phyloP scores from a whole-genome alignment of 2,329 filamentous ascomycete species.

The Lachnellula hyalina region DNA sequence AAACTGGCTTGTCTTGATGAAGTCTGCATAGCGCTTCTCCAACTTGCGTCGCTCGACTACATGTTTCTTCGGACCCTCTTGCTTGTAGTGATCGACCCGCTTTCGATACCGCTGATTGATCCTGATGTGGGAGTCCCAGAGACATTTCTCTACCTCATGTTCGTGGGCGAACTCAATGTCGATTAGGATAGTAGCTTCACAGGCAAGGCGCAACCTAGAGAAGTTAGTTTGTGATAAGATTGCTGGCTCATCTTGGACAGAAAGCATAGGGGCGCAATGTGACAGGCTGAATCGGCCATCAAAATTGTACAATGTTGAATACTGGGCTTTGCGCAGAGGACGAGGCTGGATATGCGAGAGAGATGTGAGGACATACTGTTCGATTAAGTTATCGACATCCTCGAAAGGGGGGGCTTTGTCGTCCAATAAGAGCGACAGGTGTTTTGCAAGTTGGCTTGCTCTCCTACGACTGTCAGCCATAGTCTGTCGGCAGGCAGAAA shows the following conservation, averaged over 20 bases:
- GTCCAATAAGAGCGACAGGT: conserved; percentile 43
- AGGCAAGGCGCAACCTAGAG: conserved; percentile 44
- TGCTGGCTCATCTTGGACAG: not conserved
- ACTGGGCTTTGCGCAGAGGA: too few species aligned
- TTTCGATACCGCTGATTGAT: conserved; percentile 77
- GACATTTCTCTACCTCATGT: conserved; percentile 59
- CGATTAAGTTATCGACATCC: conserved; percentile 38
- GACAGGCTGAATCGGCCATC: too few species aligned
- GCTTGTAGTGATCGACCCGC: conserved; percentile 52
- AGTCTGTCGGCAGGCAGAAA: too few species aligned
- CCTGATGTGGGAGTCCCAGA: conserved; percentile 75
- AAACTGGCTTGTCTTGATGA: conserved; percentile 79
- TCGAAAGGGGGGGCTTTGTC: conserved; percentile 43
- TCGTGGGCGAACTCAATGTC: conserved; percentile 63
- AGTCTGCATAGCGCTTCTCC: conserved; percentile 74
- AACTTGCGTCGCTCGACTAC: conserved; percentile 67
- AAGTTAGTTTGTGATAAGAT: conserved; percentile 10
- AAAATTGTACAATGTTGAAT: too few species aligned
- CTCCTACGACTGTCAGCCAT: conserved; percentile 27
- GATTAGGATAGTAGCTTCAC: conserved; percentile 65
- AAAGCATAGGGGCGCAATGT: too few species aligned
- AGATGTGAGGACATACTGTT: conserved; percentile 21
- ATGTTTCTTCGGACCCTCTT: conserved; percentile 39
- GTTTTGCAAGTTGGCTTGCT: conserved; percentile 43
- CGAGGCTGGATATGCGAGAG: too few species aligned